Conservation (phyloP, 2,329 filamentous ascomycete species). For the Arthrobotrys sinensis region DNA sequence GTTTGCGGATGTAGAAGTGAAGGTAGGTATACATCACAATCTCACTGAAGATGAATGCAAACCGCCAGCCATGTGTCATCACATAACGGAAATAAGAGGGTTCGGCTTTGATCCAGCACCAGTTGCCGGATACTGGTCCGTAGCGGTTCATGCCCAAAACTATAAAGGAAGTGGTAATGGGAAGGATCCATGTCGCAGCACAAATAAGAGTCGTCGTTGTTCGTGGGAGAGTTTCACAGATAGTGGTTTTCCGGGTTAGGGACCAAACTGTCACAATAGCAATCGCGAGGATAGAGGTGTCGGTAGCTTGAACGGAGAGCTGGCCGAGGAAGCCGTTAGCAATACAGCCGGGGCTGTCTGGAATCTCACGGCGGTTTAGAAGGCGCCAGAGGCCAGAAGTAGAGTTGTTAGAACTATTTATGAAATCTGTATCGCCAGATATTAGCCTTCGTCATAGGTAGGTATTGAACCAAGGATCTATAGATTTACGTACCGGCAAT, state of each 20-base stretch:
- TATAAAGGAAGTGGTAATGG: conserved; percentile 67
- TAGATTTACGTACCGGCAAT: conserved; percentile 45
- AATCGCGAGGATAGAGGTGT: conserved; percentile 69
- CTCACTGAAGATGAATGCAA: conserved; percentile 68
- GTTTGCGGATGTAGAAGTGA: conserved; percentile 65
- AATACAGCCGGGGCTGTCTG: conserved; percentile 66
- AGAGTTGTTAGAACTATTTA: conserved; percentile 69
- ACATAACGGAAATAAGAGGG: conserved; percentile 69
- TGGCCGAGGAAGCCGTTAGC: conserved; percentile 70
- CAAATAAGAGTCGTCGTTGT: conserved; percentile 65
- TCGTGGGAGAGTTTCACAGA: conserved; percentile 37
- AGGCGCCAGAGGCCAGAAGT: conserved; percentile 68
- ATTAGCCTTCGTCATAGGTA: background rate
- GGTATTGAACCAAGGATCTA: background rate
- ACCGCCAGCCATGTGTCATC: conserved; percentile 70
- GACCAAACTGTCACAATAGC: conserved; percentile 69
- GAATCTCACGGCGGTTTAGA: conserved; percentile 64
- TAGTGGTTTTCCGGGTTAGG: conserved; percentile 66
- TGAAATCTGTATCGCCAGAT: conserved; percentile 65
- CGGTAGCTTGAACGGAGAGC: conserved; percentile 69
- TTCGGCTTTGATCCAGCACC: conserved; percentile 70
- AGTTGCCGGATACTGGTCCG: conserved; percentile 69
- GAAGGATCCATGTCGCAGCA: conserved; percentile 68
- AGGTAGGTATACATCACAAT: conserved; percentile 69
- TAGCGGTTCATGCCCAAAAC: conserved; percentile 65